These are phyloP conservation scores for Myxozyma geophila DNA, from an alignment of 805 yeast species.

Conservation along the genomic window DNA sequence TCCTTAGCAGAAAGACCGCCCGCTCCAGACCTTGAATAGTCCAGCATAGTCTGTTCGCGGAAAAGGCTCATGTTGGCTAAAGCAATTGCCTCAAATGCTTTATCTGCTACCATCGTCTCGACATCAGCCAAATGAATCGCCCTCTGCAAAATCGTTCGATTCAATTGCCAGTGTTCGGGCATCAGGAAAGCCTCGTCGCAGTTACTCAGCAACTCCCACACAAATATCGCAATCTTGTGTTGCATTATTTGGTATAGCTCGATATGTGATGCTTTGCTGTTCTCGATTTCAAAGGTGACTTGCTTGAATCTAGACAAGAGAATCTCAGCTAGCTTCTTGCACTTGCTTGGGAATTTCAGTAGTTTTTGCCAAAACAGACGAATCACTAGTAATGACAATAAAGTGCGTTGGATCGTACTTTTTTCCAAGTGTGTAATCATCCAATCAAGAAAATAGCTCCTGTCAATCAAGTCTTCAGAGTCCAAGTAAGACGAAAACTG, in stretches of 20 bases:
- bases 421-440: conserved; percentile 57
- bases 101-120: conserved; percentile 26
- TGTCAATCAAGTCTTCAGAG: conserved; percentile 69
- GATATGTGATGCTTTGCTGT: conserved; percentile 39
- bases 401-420: conserved; percentile 49
- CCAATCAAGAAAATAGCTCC: conserved; percentile 65
- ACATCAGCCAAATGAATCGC: conserved; percentile 30
- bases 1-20: conserved; percentile 6
- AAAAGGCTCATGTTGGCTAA: conserved; percentile 23
- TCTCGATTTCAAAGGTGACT: conserved; percentile 43
- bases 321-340: conserved; percentile 68
- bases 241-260: conserved; percentile 40
- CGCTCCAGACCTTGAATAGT: conserved; percentile 6
- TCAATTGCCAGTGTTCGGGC: conserved; percentile 43
- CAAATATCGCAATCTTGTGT: conserved; percentile 46
- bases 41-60: conserved; percentile 37
- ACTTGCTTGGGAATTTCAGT: conserved; percentile 57
- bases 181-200: conserved; percentile 44
- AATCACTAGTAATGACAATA: conserved; percentile 57
- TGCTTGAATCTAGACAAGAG: conserved; percentile 53
- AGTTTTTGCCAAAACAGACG: conserved; percentile 75
- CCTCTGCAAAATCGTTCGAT: conserved; percentile 40
- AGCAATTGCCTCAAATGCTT: conserved; percentile 26
- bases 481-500: conserved; percentile 67
- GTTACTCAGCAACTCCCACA: conserved; percentile 36